These are phyloP conservation scores for Boletus patriciae DNA, from an alignment of 768 basidiomycete species.

Conservation along the genomic window DNA sequence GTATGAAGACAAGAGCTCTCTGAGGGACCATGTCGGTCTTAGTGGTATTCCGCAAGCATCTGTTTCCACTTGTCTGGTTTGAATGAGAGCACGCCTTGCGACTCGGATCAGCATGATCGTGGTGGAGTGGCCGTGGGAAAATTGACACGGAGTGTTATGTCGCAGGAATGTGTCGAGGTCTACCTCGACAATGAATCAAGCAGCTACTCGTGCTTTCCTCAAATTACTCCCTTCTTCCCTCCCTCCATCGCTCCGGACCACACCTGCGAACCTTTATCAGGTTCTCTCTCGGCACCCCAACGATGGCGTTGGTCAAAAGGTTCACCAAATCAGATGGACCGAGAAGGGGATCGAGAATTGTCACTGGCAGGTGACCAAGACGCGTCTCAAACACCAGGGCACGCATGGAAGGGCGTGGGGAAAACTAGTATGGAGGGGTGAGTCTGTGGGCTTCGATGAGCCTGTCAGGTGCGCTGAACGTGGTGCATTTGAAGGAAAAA, in stretches of 20 bases:
- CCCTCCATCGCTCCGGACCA: slow-evolving; percentile 57
- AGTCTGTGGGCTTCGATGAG: slow-evolving; percentile 21
- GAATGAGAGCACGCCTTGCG: slow-evolving; percentile 5
- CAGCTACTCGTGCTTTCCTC: slow-evolving; percentile 40
- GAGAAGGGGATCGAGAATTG: slow-evolving; percentile 63
- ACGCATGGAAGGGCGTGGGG: slow-evolving; percentile 86
- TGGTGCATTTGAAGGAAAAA: slow-evolving; percentile 46
- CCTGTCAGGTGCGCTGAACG: slow-evolving; percentile 11
- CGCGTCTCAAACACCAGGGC: slow-evolving; percentile 70
- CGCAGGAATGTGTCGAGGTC: neutral
- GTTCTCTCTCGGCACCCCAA: slow-evolving; percentile 66
- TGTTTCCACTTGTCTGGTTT: slow-evolving; percentile 28
- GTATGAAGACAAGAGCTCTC: slow-evolving; percentile 74
- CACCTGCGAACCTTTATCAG: slow-evolving; percentile 68
- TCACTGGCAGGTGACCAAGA: slow-evolving; percentile 75
- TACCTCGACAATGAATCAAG: slow-evolving; percentile 24
- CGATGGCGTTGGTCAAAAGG: slow-evolving; percentile 64
- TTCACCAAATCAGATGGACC: slow-evolving; percentile 76
- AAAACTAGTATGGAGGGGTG: slow-evolving; percentile 74
- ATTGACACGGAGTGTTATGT: neutral
- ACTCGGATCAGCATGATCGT: slow-evolving; percentile 8
- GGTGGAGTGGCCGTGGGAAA: slow-evolving; percentile 12
- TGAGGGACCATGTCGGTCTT: slow-evolving; percentile 77
- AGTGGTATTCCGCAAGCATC: slow-evolving; percentile 67
- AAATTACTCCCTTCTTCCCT: slow-evolving; percentile 57